Base-by-base conservation (phyloP, 768 basidiomycete species). In the Russula sp. region DNA sequence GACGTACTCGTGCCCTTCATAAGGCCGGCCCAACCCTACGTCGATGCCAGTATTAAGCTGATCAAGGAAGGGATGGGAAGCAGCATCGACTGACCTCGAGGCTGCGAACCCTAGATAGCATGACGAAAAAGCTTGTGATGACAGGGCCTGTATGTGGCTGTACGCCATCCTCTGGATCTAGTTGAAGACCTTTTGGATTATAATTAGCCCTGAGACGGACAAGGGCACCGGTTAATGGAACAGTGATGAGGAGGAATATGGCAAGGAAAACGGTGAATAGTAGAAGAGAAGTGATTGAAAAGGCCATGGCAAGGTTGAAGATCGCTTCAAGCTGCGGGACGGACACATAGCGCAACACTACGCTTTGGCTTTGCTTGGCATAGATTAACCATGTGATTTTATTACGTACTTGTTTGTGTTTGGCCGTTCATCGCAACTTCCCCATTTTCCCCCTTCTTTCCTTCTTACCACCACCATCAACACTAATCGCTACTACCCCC, bases 171-270 rank as follows among this genome's bases (percentile, higher is more conserved):
- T 91, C 89, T 35, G 80, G 76, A 72, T 92, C 91, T 45, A 93
- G 79, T 57, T 87, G 88, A 45, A 94, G 83, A 40, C 87, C 89
- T 73, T 88, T 89, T 2, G 91, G 91, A 70, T 89, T 90, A 77
- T 89, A 93, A 71, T 93, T 91, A 35, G 88, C 89, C 73, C 91
- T 80, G 71, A 89, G 85, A 52, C 90, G 81, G 8, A 92, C 85
- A 10, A 91, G 77, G 13, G 86, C 78, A 4, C 89, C 90, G 8
- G 68, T 74, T 34, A 76, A 65, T 1, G 75, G 75, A 3, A 75
- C 72, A 6, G 83, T 79, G 13, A 90, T 74, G 11, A 85, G 83
- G 5, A 89, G 82, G 18, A 83, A 75, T 32, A 88, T 71, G 40
- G 75, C 78, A n/a, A 89, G 73, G 40, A 82, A 84, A 40, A 86